These are phyloP conservation scores for Amanita jacksonii DNA, from an alignment of 768 basidiomycete genomes.

Conservation along the genomic window DNA sequence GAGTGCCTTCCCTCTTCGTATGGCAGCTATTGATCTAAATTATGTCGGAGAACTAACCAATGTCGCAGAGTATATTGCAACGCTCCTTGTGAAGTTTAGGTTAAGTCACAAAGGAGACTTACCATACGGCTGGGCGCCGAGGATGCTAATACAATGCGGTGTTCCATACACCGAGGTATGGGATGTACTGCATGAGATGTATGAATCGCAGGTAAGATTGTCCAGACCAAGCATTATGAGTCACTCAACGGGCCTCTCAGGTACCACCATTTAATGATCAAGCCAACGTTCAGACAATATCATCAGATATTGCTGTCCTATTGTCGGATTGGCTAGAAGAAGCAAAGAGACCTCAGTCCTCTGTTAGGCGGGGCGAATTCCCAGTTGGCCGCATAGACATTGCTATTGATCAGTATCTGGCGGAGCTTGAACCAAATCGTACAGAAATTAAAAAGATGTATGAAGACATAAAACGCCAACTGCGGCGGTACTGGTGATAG, in stretches of 20 bases:
- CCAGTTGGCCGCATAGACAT: slow-evolving; percentile 71
- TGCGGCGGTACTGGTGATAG: slow-evolving; percentile 60
- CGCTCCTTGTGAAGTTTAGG: slow-evolving; percentile 66
- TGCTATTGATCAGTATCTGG: slow-evolving; percentile 65
- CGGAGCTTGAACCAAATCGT: slow-evolving; percentile 54
- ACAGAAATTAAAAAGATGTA: slow-evolving; percentile 55
- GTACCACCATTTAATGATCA: slow-evolving; percentile 81
- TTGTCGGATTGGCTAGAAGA: slow-evolving; percentile 75
- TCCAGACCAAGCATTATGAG: background rate
- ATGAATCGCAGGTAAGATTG: slow-evolving; percentile 70
- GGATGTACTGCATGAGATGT: slow-evolving; percentile 79
- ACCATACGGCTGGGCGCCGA: slow-evolving; percentile 74
- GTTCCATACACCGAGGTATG: slow-evolving; percentile 78
- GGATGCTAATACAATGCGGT: slow-evolving; percentile 70
- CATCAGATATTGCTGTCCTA: slow-evolving; percentile 75
- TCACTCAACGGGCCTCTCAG: slow-evolving; percentile 22
- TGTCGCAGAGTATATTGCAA: slow-evolving; percentile 59
- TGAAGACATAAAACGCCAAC: slow-evolving; percentile 60
- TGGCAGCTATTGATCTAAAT: slow-evolving; percentile 19
- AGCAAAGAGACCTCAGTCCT: slow-evolving; percentile 64
- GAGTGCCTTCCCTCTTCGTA: slow-evolving; percentile 81
- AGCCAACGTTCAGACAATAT: slow-evolving; percentile 68
- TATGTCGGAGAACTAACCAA: slow-evolving; percentile 1
- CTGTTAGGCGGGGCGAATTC: slow-evolving; percentile 51
- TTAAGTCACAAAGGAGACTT: slow-evolving; percentile 48